phyloP scores from a whole-genome alignment of 192 early-diverging fungal species.

The Phycomyces blakesleeanus region DNA sequence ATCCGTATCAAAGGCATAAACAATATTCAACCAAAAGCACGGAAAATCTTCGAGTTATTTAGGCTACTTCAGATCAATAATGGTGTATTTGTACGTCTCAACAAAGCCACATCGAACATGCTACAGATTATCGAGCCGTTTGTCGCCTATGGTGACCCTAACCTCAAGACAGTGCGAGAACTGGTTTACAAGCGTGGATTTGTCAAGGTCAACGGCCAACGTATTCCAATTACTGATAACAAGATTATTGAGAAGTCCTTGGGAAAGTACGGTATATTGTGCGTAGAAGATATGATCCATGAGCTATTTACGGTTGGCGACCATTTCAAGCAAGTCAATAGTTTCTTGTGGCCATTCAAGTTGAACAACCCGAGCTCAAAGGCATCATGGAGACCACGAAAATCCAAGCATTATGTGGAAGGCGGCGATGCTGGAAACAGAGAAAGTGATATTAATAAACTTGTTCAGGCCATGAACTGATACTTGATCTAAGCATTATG shows the following conservation, averaged over 20 bases:
- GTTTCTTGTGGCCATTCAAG: slow-evolving; percentile 99
- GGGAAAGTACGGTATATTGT: slow-evolving; percentile 94
- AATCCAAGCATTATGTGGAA: slow-evolving; percentile 92
- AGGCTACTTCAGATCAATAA: slow-evolving; percentile 99
- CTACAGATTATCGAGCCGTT: slow-evolving; percentile 94
- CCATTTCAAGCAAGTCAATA: slow-evolving; percentile 89
- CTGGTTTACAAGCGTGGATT: slow-evolving; percentile 99
- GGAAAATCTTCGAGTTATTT: slow-evolving; percentile 97
- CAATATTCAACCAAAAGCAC: slow-evolving; percentile 96
- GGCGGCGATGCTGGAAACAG: slow-evolving; percentile 97
- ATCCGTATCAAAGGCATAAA: slow-evolving; percentile 99
- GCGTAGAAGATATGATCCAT: slow-evolving; percentile 97
- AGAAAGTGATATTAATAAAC: slow-evolving; percentile 91
- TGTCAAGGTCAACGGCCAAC: slow-evolving; percentile 96
- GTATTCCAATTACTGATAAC: slow-evolving; percentile 96
- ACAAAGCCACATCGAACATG: slow-evolving; percentile 96
- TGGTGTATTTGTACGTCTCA: slow-evolving; percentile 92
- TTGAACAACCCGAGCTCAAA: slow-evolving; percentile 88
- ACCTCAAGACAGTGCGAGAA: slow-evolving; percentile 97
- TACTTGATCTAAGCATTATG: not conserved
- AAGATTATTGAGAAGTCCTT: slow-evolving; percentile 86
- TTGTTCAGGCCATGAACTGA: slow-evolving; percentile 95
- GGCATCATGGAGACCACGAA: slow-evolving; percentile 51
- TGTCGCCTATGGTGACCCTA: slow-evolving; percentile 91
- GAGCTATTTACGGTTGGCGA: slow-evolving; percentile 98